Evolutionary conservation across 495 filamentous ascomycete genomes (phyloP).

Genomic region (Penicillium alfredii): DNA sequence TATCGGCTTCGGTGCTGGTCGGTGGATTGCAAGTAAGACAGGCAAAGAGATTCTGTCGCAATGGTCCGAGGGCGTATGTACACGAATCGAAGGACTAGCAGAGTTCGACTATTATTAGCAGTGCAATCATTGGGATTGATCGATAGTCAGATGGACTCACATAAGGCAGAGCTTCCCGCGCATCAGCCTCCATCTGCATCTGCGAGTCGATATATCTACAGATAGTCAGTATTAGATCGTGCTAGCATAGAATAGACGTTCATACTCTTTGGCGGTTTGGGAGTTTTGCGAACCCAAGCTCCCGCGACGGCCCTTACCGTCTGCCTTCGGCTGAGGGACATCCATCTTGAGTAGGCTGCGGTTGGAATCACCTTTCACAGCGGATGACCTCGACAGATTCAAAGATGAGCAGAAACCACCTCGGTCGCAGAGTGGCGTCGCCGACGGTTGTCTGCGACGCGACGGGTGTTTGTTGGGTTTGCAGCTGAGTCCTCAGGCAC

Average conservation of each 20-base stretch:
- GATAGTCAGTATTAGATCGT: conserved; percentile 3
- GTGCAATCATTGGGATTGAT: conserved; percentile 1
- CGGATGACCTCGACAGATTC: no score
- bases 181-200: conserved; percentile 86
- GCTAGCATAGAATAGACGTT: not conserved
- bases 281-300: conserved; percentile 65
- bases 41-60: conserved; percentile 82
- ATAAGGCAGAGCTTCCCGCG: conserved; percentile 89
- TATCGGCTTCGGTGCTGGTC: conserved; percentile 49
- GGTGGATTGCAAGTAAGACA: conserved; percentile 91
- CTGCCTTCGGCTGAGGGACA: not conserved
- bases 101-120: conserved; percentile 15
- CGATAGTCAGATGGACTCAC: conserved; percentile 37
- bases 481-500: no score
- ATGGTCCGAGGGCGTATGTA: conserved; percentile 76
- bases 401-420: no score
- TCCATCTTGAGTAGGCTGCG: conserved; percentile 11
- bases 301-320: conserved; percentile 29
- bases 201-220: conserved; percentile 80
- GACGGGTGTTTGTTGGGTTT: conserved; percentile 9
- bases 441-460: no score
- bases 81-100: conserved; percentile 81
- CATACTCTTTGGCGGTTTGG: conserved; percentile 83
- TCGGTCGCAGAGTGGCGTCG: no score
- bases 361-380: no score